phyloP scores from a whole-genome alignment of 2,329 filamentous ascomycete genomes.

The Onygenales sp. region DNA sequence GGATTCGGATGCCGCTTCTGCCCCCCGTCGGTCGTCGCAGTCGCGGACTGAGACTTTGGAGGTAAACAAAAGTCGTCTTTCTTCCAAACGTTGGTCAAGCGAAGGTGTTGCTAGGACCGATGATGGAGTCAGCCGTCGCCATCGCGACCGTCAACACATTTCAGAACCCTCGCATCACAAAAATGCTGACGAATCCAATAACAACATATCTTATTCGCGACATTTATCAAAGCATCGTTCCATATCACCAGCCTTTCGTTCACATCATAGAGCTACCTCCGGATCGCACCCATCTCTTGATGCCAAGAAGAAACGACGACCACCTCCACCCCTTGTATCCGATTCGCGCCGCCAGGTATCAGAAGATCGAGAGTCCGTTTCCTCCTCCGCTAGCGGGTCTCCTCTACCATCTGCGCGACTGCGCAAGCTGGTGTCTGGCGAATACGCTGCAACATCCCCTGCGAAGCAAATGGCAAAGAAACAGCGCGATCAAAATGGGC shows the following conservation, averaged over 20 bases:
- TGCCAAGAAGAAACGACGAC: slow-evolving; percentile 22
- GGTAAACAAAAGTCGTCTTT: slow-evolving; percentile 14
- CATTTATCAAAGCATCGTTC: slow-evolving; percentile 26
- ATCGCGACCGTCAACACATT: slow-evolving; percentile 13
- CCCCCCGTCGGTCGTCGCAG: slow-evolving; percentile 14
- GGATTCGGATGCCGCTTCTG: slow-evolving; percentile 18
- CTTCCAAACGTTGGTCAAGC: slow-evolving; percentile 29
- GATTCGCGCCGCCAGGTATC: slow-evolving; percentile 34
- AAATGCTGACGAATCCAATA: slow-evolving; percentile 17
- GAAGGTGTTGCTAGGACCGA: slow-evolving; percentile 18
- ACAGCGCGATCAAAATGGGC: slow-evolving; percentile 82
- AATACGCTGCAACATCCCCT: slow-evolving; percentile 49
- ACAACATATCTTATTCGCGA: slow-evolving; percentile 19
- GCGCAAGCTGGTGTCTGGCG: slow-evolving; percentile 32
- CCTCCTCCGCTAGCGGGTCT: slow-evolving; percentile 36
- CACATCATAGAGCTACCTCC: slow-evolving; percentile 29
- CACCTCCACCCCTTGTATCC: slow-evolving; percentile 31
- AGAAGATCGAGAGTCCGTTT: slow-evolving; percentile 36
- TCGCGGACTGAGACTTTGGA: slow-evolving; percentile 10
- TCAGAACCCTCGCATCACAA: slow-evolving; percentile 7
- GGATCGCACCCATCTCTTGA: slow-evolving; percentile 15
- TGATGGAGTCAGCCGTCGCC: slow-evolving; percentile 16
- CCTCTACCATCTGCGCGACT: slow-evolving; percentile 31
- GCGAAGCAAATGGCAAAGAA: slow-evolving; percentile 68
- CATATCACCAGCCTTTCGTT: slow-evolving; percentile 24